Percentiles rank a stretch among this genome's conserved stretches.
phyloP scores from a whole-genome alignment of 2,329 filamentous ascomycete genomes.

The Clonostachys sp. region DNA sequence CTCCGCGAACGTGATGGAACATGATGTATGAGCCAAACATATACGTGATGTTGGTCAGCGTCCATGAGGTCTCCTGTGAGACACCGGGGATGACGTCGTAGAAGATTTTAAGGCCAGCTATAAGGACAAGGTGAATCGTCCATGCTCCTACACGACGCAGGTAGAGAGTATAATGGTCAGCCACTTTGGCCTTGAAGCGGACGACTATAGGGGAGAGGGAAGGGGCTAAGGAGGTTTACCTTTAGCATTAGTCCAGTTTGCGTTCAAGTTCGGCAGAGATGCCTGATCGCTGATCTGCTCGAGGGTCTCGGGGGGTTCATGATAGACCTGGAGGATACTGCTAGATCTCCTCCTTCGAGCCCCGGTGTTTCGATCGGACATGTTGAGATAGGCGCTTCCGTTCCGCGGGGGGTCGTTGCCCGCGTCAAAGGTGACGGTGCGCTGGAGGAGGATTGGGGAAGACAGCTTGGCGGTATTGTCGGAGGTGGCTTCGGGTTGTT shows the following conservation, averaged over 20 bases:
- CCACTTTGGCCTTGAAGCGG: not conserved
- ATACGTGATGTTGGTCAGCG: conserved; percentile 96
- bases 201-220: not conserved
- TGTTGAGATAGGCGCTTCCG: conserved; percentile 40
- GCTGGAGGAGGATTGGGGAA: conserved; percentile 80
- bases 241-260: conserved; percentile 99
- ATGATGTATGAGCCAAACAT: conserved; percentile 99
- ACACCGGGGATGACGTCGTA: conserved; percentile 96
- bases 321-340: conserved; percentile 88
- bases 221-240: conserved; percentile 47
- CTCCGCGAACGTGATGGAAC: conserved; percentile 98
- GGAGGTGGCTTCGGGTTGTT: conserved; percentile 2
- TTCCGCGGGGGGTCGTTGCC: conserved; percentile 33
- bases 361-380: conserved; percentile 51
- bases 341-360: conserved; percentile 90
- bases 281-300: conserved; percentile 98
- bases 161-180: not conserved
- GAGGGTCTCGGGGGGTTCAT: conserved; percentile 91
- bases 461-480: conserved; percentile 91
- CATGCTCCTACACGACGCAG: conserved; percentile 67
- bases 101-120: conserved; percentile 86
- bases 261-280: conserved; percentile 90
- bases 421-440: conserved; percentile 88
- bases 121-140: conserved; percentile 95
- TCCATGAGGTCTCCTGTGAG: conserved; percentile 98